Evolutionary conservation across 306 rosid species (phyloP).

Genomic region (Castanea mollissima): DNA sequence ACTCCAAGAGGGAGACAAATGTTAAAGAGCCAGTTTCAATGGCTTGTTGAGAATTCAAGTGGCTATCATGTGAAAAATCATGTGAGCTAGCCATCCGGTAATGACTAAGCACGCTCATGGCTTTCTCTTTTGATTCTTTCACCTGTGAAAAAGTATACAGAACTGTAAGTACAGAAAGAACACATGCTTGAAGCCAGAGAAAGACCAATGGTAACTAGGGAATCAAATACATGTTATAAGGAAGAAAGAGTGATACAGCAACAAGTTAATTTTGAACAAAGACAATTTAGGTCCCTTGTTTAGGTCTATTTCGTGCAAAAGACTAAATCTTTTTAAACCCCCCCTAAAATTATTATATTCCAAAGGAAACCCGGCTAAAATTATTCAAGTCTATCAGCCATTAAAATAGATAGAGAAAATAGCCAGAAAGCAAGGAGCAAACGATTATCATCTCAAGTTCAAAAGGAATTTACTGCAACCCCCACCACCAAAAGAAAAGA

Average conservation of each 20-base stretch:
- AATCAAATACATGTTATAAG: not conserved
- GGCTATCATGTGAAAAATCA: constrained; percentile 57
- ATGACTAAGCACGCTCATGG: constrained; percentile 78
- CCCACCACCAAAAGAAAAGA: not conserved
- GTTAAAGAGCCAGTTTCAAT: constrained; percentile 48
- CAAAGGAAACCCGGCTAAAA: not conserved
- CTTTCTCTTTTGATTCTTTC: constrained; percentile 89
- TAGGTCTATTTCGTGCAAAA: not conserved
- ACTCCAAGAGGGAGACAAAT: constrained; percentile 88
- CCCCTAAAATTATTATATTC: not conserved
- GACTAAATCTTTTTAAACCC: not conserved
- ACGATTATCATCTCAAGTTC: not conserved
- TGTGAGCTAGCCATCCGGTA: constrained; percentile 63
- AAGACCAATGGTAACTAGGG: not conserved
- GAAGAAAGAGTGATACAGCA: not conserved
- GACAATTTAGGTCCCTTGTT: not conserved
- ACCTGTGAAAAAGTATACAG: constrained; percentile 50
- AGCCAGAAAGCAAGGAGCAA: not conserved
- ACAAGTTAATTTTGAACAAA: not conserved
- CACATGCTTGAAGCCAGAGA: not conserved
- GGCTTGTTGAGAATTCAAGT: constrained; percentile 47
- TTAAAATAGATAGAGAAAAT: not conserved
- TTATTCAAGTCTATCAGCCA: not conserved
- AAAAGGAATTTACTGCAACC: not conserved
- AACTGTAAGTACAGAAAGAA: constrained; percentile 2